Percentiles rank a stretch among this genome's conserved stretches.
phyloP scores from a whole-genome alignment of 31 red algal species.

The Asparagopsis taxiformis region DNA sequence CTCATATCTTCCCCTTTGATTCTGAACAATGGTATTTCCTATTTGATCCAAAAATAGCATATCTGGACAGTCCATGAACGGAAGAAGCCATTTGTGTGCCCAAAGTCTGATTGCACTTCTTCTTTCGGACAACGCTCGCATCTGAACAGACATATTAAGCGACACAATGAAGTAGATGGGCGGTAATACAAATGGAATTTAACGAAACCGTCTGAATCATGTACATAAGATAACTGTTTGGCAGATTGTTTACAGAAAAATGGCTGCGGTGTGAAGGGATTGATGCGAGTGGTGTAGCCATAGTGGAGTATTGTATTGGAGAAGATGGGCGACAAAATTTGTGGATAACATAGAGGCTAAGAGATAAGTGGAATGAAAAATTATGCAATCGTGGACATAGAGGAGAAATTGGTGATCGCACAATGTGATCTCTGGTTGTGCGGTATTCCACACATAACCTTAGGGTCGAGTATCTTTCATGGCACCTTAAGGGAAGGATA shows the following conservation, averaged over 20 bases:
- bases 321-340: neutral
- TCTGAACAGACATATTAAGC: neutral
- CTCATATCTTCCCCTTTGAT: neutral
- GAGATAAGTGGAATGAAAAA: too few relatives aligned
- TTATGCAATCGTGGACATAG: too few relatives aligned
- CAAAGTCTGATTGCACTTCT: neutral
- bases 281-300: neutral
- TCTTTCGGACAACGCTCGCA: neutral
- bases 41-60: too few relatives aligned
- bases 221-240: neutral
- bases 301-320: neutral
- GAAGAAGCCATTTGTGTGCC: neutral
- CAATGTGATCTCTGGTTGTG: too few relatives aligned
- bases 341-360: too few relatives aligned
- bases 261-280: neutral
- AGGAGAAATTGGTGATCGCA: too few relatives aligned
- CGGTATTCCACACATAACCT: too few relatives aligned
- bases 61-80: neutral
- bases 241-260: neutral
- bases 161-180: neutral
- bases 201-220: neutral
- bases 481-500: too few relatives aligned
- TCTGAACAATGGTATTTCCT: neutral
- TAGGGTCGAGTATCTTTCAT: too few relatives aligned
- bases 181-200: neutral